These are phyloP conservation scores for Saccharomyces hybrid DNA, from an alignment of 1,139 yeast species.

Conservation along the genomic window DNA sequence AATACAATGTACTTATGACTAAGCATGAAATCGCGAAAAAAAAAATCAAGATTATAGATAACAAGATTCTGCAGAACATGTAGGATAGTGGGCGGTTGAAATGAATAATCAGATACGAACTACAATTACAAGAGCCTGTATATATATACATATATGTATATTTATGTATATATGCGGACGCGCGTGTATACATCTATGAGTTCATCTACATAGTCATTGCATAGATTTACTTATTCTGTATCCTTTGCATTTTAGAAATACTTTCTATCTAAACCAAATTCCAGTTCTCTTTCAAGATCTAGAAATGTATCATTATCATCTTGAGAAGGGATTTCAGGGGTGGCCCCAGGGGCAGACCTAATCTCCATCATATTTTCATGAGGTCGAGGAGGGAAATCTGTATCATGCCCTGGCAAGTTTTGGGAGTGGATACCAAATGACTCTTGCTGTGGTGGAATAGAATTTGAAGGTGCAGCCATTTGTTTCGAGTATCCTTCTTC, in stretches of 20 bases:
- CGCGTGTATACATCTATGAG: neutral
- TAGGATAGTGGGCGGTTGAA: neutral
- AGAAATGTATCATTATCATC: slow-evolving; percentile 31
- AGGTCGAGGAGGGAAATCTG: slow-evolving; percentile 38
- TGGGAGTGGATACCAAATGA: slow-evolving; percentile 35
- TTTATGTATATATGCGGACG: no score
- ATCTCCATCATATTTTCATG: slow-evolving; percentile 32
- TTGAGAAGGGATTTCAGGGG: slow-evolving; percentile 6
- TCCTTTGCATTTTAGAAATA: slow-evolving; percentile 12
- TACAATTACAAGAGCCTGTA: neutral
- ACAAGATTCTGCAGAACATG: neutral
- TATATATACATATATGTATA: neutral
- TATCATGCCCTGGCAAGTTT: slow-evolving; percentile 36
- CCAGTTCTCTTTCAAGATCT: slow-evolving; percentile 51
- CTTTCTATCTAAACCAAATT: slow-evolving; percentile 48
- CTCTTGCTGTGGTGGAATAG: slow-evolving; percentile 22
- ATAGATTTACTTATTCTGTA: slow-evolving; percentile 5
- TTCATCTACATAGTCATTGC: neutral
- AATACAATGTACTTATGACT: neutral
- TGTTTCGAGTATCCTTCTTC: slow-evolving; percentile 4
- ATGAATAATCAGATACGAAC: neutral
- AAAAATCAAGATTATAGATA: neutral
- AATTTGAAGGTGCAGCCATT: slow-evolving; percentile 22
- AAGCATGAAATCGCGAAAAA: neutral
- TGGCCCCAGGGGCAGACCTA: slow-evolving; percentile 8